Evolutionary conservation across 768 basidiomycete genomes (phyloP).

Genomic region (Pulveroboletus ravenelii): DNA sequence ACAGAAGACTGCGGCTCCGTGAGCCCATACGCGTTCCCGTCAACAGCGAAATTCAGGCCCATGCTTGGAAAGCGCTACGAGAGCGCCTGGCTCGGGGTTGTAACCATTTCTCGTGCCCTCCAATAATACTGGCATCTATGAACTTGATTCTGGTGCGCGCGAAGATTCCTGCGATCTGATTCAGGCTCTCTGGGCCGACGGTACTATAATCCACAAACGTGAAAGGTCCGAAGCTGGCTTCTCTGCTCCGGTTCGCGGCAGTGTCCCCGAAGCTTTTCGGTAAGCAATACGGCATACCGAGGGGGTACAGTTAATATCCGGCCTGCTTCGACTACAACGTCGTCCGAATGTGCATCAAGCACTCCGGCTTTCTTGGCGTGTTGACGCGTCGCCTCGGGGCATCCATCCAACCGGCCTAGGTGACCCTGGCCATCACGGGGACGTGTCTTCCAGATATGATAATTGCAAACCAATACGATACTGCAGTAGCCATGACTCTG

Average conservation of each 20-base stretch:
- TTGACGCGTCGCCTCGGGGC: conserved; percentile 46
- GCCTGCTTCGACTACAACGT: conserved; percentile 34
- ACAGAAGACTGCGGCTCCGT: not conserved
- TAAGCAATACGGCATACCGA: conserved; percentile 44
- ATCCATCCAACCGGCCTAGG: conserved; percentile 43
- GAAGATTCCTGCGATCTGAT: conserved; percentile 45
- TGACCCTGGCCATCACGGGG: conserved; percentile 48
- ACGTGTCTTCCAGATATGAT: conserved; percentile 59
- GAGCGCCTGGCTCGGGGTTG: conserved; percentile 35
- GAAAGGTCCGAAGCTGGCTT: conserved; percentile 8
- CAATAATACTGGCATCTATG: conserved; percentile 55
- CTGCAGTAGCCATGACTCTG: conserved; percentile 12
- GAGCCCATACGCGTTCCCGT: conserved; percentile 33
- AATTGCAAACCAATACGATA: conserved; percentile 37
- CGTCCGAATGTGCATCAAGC: conserved; percentile 35
- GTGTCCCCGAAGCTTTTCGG: conserved; percentile 27
- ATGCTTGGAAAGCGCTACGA: conserved; percentile 37
- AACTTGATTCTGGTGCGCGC: conserved; percentile 37
- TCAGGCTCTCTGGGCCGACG: conserved; percentile 47
- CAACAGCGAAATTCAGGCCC: conserved; percentile 44
- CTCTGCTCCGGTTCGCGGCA: not conserved
- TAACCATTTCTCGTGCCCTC: conserved; percentile 34
- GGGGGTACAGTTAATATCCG: conserved; percentile 60
- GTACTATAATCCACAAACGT: conserved; percentile 58
- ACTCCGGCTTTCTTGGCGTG: conserved; percentile 51